A percentile compares a stretch with the other conserved stretches of the same genome.
phyloP scores from a whole-genome alignment of 306 rosid species.

The Geum urbanum region DNA sequence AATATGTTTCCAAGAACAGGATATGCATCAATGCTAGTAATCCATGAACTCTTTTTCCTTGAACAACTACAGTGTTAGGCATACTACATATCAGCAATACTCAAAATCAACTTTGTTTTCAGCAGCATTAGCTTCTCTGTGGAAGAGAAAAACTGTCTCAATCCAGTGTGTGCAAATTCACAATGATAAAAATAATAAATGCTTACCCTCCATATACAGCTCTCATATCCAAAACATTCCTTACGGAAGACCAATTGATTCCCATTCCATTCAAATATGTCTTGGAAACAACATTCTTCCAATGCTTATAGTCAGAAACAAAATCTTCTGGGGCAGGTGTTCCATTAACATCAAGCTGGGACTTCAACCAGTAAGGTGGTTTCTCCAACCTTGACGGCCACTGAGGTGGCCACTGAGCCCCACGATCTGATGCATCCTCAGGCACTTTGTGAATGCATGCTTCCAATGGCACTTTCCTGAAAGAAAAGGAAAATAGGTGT shows the following conservation, averaged over 20 bases:
- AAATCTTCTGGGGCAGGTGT: slow-evolving; percentile 57
- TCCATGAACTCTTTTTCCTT: background rate
- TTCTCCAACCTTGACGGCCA: slow-evolving; percentile 81
- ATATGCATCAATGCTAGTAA: background rate
- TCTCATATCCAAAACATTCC: slow-evolving; percentile 91
- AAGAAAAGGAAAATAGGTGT: slow-evolving; percentile 1
- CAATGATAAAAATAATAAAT: background rate
- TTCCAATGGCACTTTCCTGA: slow-evolving; percentile 67
- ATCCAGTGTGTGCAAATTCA: background rate
- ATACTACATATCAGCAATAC: background rate
- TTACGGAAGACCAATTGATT: slow-evolving; percentile 61
- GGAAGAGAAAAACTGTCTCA: background rate
- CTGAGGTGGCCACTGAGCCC: slow-evolving; percentile 62
- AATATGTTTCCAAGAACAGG: background rate
- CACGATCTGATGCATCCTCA: slow-evolving; percentile 46
- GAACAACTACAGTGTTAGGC: background rate
- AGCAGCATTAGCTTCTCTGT: background rate
- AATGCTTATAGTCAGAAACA: slow-evolving; percentile 57
- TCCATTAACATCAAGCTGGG: slow-evolving; percentile 55
- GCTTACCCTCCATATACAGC: slow-evolving; percentile 88
- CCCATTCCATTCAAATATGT: slow-evolving; percentile 72
- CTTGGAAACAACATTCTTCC: slow-evolving; percentile 60
- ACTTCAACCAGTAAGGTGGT: slow-evolving; percentile 74
- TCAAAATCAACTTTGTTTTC: background rate
- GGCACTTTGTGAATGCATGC: slow-evolving; percentile 74